phyloP scores from a whole-genome alignment of 179 eudicot species.

The Sideroxylon spinosum region DNA sequence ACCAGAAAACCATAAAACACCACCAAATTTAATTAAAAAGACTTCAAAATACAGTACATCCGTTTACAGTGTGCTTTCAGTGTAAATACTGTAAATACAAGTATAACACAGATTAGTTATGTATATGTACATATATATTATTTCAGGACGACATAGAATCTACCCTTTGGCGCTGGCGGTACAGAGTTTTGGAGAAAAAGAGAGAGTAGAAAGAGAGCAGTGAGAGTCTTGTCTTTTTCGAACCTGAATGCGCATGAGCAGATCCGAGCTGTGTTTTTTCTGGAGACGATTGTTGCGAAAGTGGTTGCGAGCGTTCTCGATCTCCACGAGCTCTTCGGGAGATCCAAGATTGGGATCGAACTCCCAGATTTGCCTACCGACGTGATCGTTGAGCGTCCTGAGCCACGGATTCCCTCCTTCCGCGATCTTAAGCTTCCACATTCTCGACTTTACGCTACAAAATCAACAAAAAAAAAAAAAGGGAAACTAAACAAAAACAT shows the following conservation, averaged over 20 bases:
- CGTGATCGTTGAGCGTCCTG: slow-evolving; percentile 58
- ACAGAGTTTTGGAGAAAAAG: no score
- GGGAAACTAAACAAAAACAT: no score
- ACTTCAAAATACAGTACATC: background rate
- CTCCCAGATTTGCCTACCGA: slow-evolving; percentile 91
- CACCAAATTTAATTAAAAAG: background rate
- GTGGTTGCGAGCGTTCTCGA: slow-evolving; percentile 35
- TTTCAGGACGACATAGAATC: no score
- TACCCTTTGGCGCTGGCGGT: no score
- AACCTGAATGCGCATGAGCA: slow-evolving; percentile 48
- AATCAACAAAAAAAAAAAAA: background rate
- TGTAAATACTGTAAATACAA: no score
- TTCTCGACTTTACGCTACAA: slow-evolving; percentile 13
- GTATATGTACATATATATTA: no score
- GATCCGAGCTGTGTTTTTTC: slow-evolving; percentile 48
- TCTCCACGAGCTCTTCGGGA: slow-evolving; percentile 33
- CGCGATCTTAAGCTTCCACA: slow-evolving; percentile 62
- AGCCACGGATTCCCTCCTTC: slow-evolving; percentile 83
- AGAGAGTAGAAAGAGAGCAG: no score
- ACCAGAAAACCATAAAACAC: background rate
- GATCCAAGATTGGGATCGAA: slow-evolving; percentile 49
- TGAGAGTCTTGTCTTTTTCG: no score
- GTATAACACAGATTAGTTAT: no score
- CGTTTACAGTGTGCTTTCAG: no score
- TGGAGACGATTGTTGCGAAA: slow-evolving; percentile 35